Evolutionary conservation across 352 stramenopile species (phyloP).

Genomic region (Blastocystis sp.): DNA sequence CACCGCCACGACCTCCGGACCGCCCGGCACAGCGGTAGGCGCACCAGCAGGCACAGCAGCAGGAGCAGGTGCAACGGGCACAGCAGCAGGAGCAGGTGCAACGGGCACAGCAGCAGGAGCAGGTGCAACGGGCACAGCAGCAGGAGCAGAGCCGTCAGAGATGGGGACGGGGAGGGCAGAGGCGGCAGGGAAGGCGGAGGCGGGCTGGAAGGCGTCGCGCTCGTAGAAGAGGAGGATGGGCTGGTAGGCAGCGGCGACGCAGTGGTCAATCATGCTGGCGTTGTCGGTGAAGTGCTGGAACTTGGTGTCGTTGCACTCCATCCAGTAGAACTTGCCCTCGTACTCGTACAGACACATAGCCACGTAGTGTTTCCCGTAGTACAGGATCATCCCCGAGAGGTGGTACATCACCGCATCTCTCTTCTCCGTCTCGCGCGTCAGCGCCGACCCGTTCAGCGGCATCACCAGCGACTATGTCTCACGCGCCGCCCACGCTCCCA

Average conservation of each 20-base stretch:
- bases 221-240: slow-evolving; percentile 56
- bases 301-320: slow-evolving; percentile 68
- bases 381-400: slow-evolving; percentile 48
- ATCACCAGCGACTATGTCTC: slow-evolving; percentile 53
- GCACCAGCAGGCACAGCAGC: not conserved
- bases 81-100: not conserved
- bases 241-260: slow-evolving; percentile 24
- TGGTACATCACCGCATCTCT: not conserved
- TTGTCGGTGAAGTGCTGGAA: slow-evolving; percentile 56
- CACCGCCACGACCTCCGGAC: not conserved
- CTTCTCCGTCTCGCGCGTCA: slow-evolving; percentile 11
- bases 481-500: not conserved
- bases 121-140: not conserved
- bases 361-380: slow-evolving; percentile 64
- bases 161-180: not conserved
- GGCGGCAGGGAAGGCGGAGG: not conserved
- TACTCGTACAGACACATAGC: slow-evolving; percentile 62
- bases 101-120: not conserved
- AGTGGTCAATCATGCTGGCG: slow-evolving; percentile 59
- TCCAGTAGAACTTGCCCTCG: slow-evolving; percentile 63
- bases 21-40: not conserved
- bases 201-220: not conserved
- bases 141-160: not conserved
- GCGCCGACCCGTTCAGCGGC: slow-evolving; percentile 40
- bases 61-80: not conserved